phyloP scores from a whole-genome alignment of 164 flowering plant species.

The Magnolia sinica region DNA sequence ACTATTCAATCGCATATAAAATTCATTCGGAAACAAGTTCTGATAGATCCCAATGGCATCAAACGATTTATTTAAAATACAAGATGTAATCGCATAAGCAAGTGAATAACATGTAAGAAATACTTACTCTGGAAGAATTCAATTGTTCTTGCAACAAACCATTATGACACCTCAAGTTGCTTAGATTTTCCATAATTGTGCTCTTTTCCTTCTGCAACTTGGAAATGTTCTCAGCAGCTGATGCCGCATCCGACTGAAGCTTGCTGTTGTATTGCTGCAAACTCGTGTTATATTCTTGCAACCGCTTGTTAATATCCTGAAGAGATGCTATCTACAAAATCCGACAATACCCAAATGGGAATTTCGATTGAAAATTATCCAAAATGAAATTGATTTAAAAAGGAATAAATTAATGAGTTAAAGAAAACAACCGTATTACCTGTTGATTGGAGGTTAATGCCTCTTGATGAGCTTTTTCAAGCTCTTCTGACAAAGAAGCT shows the following conservation, averaged over 20 bases:
- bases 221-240: conserved; percentile 57
- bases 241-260: conserved; percentile 75
- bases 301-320: conserved; percentile 66
- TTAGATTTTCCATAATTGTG: conserved; percentile 62
- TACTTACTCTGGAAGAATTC: conserved; percentile 54
- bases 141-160: conserved; percentile 64
- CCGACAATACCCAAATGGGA: background rate
- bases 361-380: background rate
- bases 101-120: background rate
- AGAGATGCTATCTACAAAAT: conserved; percentile 53
- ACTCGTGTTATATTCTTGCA: conserved; percentile 90
- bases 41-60: too few species aligned
- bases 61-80: too few species aligned
- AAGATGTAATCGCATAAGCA: background rate
- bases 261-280: conserved; percentile 88
- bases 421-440: conserved; percentile 29
- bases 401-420: background rate
- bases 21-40: too few species aligned
- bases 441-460: conserved; percentile 54
- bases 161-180: conserved; percentile 55
- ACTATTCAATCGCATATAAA: too few species aligned
- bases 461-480: conserved; percentile 47
- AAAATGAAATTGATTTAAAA: background rate
- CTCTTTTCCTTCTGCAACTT: conserved; percentile 74
- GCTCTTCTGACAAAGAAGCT: conserved; percentile 45